These are phyloP conservation scores for Heritiera littoralis DNA, from an alignment of 345 rosid genomes.

Conservation along the genomic window DNA sequence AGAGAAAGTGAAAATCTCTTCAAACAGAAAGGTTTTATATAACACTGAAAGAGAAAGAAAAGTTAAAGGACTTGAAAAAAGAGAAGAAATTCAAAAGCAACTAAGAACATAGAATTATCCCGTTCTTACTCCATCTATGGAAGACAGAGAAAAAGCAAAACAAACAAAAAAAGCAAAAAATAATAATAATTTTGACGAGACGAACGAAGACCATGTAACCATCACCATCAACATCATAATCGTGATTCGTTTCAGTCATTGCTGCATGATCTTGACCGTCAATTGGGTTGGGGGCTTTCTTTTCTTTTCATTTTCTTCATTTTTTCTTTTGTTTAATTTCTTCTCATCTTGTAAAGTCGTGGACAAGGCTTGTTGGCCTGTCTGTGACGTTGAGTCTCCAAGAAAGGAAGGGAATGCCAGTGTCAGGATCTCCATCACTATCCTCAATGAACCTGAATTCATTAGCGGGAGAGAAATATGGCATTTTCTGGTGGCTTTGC, in stretches of 20 bases:
- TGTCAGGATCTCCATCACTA: conserved; percentile 49
- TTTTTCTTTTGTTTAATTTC: no score
- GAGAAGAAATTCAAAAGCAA: conserved; percentile 16
- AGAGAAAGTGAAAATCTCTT: background rate
- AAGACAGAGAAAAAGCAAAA: conserved; percentile 25
- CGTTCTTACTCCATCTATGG: conserved; percentile 41
- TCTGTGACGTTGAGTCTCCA: conserved; percentile 92
- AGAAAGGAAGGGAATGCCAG: conserved; percentile 72
- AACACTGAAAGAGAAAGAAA: conserved; percentile 1
- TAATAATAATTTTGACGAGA: conserved; percentile 36
- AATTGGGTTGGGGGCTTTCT: background rate
- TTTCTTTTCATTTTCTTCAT: conserved; percentile 13
- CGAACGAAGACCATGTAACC: conserved; percentile 25
- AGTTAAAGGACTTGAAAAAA: conserved; percentile 22
- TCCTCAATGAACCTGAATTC: conserved; percentile 76
- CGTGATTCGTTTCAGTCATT: conserved; percentile 25
- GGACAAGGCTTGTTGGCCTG: conserved; percentile 77
- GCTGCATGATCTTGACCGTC: conserved; percentile 39
- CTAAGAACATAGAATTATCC: conserved; percentile 33
- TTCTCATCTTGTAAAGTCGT: conserved; percentile 72
- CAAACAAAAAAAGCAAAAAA: conserved; percentile 21
- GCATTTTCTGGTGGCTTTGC: conserved; percentile 60
- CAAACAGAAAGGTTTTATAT: conserved; percentile 17
- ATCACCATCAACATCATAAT: conserved; percentile 37
- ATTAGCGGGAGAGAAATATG: conserved; percentile 49